Conservation (phyloP, 495 filamentous ascomycete genomes). For the Penicillium canescens region DNA sequence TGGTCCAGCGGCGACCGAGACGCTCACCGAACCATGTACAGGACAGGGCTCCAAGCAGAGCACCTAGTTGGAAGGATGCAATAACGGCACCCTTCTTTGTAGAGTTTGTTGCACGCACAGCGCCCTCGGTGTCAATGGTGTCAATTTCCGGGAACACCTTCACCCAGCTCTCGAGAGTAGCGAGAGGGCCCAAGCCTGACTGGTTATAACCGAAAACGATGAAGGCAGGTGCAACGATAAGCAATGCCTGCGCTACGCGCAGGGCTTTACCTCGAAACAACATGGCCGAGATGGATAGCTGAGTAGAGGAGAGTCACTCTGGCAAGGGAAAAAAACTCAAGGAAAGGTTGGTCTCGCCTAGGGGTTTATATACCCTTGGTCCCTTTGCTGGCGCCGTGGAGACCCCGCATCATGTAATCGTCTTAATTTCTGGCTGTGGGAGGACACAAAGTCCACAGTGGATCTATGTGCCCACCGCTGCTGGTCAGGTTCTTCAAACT, state of each 20-base stretch:
- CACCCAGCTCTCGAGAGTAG: constrained; percentile 28
- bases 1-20: constrained; percentile 55
- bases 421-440: neutral
- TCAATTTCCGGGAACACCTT: constrained; percentile 34
- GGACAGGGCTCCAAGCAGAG: constrained; percentile 41
- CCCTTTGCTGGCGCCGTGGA: neutral
- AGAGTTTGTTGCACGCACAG: constrained; percentile 19
- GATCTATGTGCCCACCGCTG: neutral
- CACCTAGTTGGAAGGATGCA: constrained; percentile 43
- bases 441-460: constrained; percentile 1
- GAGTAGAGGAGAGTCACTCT: neutral
- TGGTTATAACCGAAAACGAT: constrained; percentile 37
- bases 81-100: constrained; percentile 42
- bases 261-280: constrained; percentile 16
- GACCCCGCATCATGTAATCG: constrained; percentile 9
- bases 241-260: constrained; percentile 24
- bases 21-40: constrained; percentile 45
- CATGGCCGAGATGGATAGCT: neutral
- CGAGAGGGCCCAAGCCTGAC: constrained; percentile 26
- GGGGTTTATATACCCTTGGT: constrained; percentile 4
- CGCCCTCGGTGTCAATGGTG: constrained; percentile 29
- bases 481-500: neutral
- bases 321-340: neutral
- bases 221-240: constrained; percentile 38
- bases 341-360: neutral